Conservation (phyloP, 2,329 filamentous ascomycete genomes). For the Aureobasidium pullulans region DNA sequence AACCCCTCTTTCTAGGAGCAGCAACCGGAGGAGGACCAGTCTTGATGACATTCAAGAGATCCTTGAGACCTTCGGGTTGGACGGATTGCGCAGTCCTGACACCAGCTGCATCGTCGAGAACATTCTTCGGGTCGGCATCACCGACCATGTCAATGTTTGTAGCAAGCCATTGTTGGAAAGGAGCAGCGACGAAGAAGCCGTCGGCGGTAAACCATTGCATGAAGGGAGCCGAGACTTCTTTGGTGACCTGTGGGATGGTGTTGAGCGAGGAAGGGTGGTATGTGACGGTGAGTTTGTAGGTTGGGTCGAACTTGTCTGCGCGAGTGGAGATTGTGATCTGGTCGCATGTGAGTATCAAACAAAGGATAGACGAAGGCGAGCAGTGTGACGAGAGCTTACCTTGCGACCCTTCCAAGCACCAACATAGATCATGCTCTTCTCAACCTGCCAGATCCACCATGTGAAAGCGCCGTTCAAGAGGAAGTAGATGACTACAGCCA, state of each 20-base stretch:
- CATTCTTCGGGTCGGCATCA: constrained; percentile 52
- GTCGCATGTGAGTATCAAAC: background rate
- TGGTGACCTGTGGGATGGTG: constrained; percentile 22
- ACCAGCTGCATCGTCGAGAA: constrained; percentile 30
- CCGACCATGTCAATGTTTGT: constrained; percentile 60
- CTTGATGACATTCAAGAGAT: constrained; percentile 5
- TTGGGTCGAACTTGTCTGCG: constrained; percentile 70
- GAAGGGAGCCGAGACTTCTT: constrained; percentile 58
- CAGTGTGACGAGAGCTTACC: constrained; percentile 34
- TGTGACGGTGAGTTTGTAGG: constrained; percentile 65
- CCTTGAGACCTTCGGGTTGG: background rate
- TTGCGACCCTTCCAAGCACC: constrained; percentile 63
- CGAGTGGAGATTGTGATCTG: constrained; percentile 67
- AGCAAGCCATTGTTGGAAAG: constrained; percentile 73
- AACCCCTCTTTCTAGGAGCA: background rate
- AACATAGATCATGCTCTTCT: constrained; percentile 74
- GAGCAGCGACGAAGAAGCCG: constrained; percentile 65
- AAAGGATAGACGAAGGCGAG: background rate
- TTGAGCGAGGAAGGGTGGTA: constrained; percentile 26
- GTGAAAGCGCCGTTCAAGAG: constrained; percentile 70
- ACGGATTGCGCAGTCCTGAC: background rate
- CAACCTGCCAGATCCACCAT: constrained; percentile 76
- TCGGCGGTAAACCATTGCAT: constrained; percentile 66
- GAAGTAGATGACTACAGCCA: constrained; percentile 73
- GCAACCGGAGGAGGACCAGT: constrained; percentile 1